Percentiles rank a stretch among this genome's conserved stretches.
Conservation (phyloP, 2,329 filamentous ascomycete genomes). For the Gyromitra esculenta region DNA sequence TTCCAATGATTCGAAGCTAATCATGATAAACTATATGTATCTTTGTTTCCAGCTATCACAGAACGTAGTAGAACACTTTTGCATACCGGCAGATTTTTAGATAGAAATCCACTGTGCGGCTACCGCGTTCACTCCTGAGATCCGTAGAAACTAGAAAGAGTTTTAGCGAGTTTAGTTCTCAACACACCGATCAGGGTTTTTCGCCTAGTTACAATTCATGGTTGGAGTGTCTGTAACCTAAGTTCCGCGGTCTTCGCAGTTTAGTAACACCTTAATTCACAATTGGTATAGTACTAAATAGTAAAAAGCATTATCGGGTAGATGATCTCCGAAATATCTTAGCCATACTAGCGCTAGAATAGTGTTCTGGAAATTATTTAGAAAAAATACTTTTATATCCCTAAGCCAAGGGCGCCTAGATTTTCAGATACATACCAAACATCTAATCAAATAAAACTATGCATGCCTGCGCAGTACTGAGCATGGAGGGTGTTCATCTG, state of each 20-base stretch:
- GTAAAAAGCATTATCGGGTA: not conserved
- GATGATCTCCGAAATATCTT: not conserved
- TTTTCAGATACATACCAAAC: not conserved
- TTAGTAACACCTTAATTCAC: constrained; percentile 12
- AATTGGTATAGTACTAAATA: constrained; percentile 8
- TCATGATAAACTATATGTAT: constrained; percentile 1
- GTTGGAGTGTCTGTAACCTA: not conserved
- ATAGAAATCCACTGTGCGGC: constrained; percentile 22
- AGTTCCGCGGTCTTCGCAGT: not conserved
- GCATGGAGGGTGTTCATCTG: constrained; percentile 10
- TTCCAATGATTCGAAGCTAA: constrained; percentile 19
- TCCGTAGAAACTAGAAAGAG: not conserved
- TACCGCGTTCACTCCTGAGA: not conserved
- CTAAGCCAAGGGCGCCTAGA: not conserved
- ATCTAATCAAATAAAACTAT: not conserved
- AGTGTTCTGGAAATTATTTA: not conserved
- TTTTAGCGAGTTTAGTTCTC: not conserved
- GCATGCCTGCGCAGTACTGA: not conserved
- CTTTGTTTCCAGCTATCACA: not conserved
- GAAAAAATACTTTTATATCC: not conserved
- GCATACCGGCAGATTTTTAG: constrained; percentile 10
- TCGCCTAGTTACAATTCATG: not conserved
- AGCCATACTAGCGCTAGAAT: not conserved
- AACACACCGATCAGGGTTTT: not conserved
- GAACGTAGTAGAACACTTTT: constrained; percentile 12